Percentiles rank a stretch among this genome's conserved stretches.
phyloP scores from a whole-genome alignment of 1,284 basidiomycete genomes.

The Melanopsichium pennsylvanicum region DNA sequence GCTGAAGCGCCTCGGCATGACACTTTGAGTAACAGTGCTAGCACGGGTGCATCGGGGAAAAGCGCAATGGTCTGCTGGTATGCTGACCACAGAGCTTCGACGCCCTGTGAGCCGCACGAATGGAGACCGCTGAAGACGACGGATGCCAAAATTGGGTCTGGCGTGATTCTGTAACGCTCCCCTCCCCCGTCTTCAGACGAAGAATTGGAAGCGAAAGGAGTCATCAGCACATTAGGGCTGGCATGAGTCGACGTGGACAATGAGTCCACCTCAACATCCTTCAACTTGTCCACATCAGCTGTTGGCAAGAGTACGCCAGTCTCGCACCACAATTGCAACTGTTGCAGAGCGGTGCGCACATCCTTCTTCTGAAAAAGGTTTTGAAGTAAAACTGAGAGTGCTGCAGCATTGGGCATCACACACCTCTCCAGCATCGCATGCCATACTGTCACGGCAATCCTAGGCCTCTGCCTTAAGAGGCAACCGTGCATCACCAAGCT shows the following conservation, averaged over 20 bases:
- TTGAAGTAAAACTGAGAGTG: conserved; percentile 22
- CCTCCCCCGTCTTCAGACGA: not conserved
- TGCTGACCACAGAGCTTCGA: conserved; percentile 24
- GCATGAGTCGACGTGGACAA: not conserved
- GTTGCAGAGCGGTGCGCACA: conserved; percentile 13
- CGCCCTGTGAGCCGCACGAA: conserved; percentile 11
- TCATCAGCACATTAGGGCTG: not conserved
- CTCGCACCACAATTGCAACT: conserved; percentile 34
- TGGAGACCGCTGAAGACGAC: conserved; percentile 34
- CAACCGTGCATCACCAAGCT: conserved; percentile 34
- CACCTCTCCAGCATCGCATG: conserved; percentile 23
- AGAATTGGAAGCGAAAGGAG: not conserved
- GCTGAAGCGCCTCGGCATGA: conserved; percentile 2
- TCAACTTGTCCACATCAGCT: not conserved
- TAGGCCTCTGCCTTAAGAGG: conserved; percentile 2
- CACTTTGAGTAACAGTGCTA: conserved; percentile 30
- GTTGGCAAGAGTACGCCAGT: conserved; percentile 6
- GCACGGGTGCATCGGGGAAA: conserved; percentile 35
- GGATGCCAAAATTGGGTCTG: conserved; percentile 21
- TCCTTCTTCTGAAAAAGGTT: conserved; percentile 23
- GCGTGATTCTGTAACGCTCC: conserved; percentile 5
- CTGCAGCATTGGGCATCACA: conserved; percentile 18
- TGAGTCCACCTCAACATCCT: conserved; percentile 6
- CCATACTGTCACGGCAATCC: conserved; percentile 17
- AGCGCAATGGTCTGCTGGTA: conserved; percentile 25